Conservation (phyloP, 306 rosid genomes). For the Quercus variabilis region DNA sequence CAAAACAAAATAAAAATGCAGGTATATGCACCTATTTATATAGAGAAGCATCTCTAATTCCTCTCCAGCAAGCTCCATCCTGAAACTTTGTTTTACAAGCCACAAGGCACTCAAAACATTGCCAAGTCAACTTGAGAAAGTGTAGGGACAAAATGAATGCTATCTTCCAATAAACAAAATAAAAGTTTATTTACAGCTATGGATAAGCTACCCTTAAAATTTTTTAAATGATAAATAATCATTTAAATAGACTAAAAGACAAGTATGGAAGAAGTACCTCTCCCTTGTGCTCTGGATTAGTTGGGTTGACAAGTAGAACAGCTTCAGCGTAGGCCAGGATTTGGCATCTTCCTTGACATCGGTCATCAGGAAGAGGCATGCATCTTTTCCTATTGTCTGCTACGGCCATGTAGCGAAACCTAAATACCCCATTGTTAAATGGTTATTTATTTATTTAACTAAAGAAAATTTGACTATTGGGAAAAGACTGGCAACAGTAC, state of each 20-base stretch:
- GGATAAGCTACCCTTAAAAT: neutral
- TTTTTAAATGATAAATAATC: neutral
- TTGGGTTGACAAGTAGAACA: slow-evolving; percentile 61
- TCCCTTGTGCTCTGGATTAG: slow-evolving; percentile 58
- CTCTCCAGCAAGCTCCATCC: slow-evolving; percentile 10
- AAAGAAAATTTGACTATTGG: slow-evolving; percentile 9
- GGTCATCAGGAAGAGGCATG: slow-evolving; percentile 76
- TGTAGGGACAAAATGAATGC: neutral
- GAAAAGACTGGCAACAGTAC: slow-evolving; percentile 1
- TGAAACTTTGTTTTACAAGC: neutral
- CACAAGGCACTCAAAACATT: neutral
- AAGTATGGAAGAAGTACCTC: slow-evolving; percentile 39
- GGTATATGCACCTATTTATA: slow-evolving; percentile 6
- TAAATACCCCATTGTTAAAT: slow-evolving; percentile 37
- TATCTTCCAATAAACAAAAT: neutral
- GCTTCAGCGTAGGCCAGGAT: slow-evolving; percentile 63
- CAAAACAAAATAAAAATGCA: slow-evolving; percentile 18
- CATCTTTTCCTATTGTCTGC: slow-evolving; percentile 61
- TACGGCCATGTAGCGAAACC: slow-evolving; percentile 49
- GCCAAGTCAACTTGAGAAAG: neutral
- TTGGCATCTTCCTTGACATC: slow-evolving; percentile 43
- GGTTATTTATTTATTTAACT: slow-evolving; percentile 16
- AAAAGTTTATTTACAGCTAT: neutral
- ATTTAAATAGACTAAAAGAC: neutral
- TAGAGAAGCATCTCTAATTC: slow-evolving; percentile 8